A percentile compares a stretch with the other conserved stretches of the same genome.
Conservation (phyloP, 176 grass and related monocot genomes). For the Eleusine coracana region DNA sequence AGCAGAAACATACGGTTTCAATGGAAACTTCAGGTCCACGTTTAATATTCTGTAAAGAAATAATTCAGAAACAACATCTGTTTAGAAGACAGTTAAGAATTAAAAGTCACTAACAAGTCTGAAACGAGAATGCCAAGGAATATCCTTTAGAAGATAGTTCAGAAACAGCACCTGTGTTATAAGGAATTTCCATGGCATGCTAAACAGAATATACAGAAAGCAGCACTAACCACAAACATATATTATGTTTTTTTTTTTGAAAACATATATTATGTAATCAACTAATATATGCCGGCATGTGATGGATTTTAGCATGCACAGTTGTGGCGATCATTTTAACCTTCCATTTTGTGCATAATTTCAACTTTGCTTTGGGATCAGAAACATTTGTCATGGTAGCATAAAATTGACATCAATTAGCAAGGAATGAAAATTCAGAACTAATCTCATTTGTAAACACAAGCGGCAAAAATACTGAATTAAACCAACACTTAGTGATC, state of each 20-base stretch:
- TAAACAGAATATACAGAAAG: neutral
- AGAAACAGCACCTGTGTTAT: no score
- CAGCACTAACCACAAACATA: neutral
- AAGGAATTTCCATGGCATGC: no score
- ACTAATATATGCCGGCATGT: neutral
- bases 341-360: neutral
- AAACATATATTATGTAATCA: neutral
- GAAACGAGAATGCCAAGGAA: neutral
- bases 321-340: neutral
- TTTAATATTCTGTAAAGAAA: slow-evolving; percentile 76
- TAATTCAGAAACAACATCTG: neutral
- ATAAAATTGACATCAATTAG: neutral
- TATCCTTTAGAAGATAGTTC: no score
- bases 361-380: neutral
- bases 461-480: no score
- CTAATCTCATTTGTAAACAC: no score
- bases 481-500: no score
- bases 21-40: slow-evolving; percentile 83
- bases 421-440: slow-evolving; percentile 2
- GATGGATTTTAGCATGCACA: neutral
- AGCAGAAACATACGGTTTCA: slow-evolving; percentile 79
- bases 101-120: neutral
- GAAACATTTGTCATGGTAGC: neutral
- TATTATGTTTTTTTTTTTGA: no score
- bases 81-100: neutral